Evolutionary conservation across 495 filamentous ascomycete genomes (phyloP).

Genomic region (Penicillium macrosclerotiorum): DNA sequence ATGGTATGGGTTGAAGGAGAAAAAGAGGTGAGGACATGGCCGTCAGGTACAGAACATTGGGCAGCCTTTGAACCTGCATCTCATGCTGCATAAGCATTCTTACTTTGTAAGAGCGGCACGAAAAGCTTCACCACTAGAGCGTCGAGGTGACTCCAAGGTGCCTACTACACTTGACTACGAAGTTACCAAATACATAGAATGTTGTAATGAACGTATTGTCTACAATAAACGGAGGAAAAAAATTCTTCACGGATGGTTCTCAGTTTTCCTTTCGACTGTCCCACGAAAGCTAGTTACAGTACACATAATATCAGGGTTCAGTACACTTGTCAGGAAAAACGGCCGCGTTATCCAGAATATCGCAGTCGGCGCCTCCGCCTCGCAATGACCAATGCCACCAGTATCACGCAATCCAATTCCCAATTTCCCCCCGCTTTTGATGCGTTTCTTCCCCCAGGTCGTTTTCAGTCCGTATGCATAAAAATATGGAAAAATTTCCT

Average conservation of each 20-base stretch:
- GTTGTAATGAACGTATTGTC: neutral
- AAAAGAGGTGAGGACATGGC: too few relatives aligned
- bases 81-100: neutral
- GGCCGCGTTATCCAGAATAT: conserved; percentile 12
- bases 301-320: conserved; percentile 15
- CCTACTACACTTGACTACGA: too few relatives aligned
- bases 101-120: neutral
- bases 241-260: conserved; percentile 21
- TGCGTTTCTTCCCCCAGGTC: neutral
- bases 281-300: conserved; percentile 26
- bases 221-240: neutral
- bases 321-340: conserved; percentile 21
- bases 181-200: neutral
- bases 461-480: conserved; percentile 18
- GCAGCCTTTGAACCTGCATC: too few relatives aligned
- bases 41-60: too few relatives aligned
- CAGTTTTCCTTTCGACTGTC: conserved; percentile 22
- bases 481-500: conserved; percentile 13
- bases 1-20: too few relatives aligned
- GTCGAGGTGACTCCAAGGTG: too few relatives aligned
- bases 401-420: neutral
- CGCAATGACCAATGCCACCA: neutral
- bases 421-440: neutral
- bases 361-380: conserved; percentile 2
- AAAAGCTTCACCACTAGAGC: too few relatives aligned